Evolutionary conservation across 768 basidiomycete genomes (phyloP).

Genomic region (Pisolithus microcarpus): DNA sequence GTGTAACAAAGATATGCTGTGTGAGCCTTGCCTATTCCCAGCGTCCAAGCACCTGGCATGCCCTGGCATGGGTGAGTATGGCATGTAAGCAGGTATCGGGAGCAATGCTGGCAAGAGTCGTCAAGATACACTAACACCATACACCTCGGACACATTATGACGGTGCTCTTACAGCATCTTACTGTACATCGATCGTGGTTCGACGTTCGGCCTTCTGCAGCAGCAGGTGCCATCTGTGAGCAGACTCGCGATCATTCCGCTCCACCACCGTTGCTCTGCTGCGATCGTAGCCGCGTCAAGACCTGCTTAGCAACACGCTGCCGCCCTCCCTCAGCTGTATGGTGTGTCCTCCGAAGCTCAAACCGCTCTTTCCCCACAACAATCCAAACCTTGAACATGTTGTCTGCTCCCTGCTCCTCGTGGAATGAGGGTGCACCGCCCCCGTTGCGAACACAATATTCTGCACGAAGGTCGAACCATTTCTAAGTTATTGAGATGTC

Average conservation of each 20-base stretch:
- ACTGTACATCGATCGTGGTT: too few species aligned
- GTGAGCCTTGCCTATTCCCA: not conserved
- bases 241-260: not conserved
- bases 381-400: constrained; percentile 38
- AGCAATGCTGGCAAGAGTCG: too few species aligned
- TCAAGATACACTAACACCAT: too few species aligned
- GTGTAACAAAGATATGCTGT: too few species aligned
- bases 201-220: too few species aligned
- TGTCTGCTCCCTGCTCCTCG: constrained; percentile 13
- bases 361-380: constrained; percentile 37
- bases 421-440: constrained; percentile 29
- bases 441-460: constrained; percentile 12
- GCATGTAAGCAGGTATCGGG: too few species aligned
- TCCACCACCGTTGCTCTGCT: not conserved
- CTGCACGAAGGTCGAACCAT: constrained; percentile 7
- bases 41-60: not conserved
- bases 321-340: constrained; percentile 32
- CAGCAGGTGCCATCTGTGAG: too few species aligned
- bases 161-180: too few species aligned
- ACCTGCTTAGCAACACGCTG: constrained; percentile 42
- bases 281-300: constrained; percentile 29
- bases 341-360: constrained; percentile 37
- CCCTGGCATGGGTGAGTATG: not conserved
- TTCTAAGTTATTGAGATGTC: not conserved
- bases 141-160: too few species aligned